These are phyloP conservation scores for Xerocomus minutiporus DNA, from an alignment of 1,284 basidiomycete genomes.

Conservation along the genomic window DNA sequence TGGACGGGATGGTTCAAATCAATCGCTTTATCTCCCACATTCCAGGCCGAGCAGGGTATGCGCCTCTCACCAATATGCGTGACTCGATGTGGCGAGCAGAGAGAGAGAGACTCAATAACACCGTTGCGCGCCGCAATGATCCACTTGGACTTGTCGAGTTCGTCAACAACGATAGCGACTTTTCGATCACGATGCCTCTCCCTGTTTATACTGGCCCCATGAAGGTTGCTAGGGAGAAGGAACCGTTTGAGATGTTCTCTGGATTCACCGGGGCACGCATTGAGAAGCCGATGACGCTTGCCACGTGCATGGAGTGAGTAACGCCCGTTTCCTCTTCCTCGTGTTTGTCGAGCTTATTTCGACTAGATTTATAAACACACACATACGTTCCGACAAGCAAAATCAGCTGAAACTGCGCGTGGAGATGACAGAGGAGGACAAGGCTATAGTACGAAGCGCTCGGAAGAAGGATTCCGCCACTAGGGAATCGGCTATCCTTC, in stretches of 20 bases:
- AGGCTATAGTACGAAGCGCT: slow-evolving; percentile 14
- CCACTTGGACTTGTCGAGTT: slow-evolving; percentile 21
- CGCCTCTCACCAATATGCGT: slow-evolving; percentile 12
- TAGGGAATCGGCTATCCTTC: slow-evolving; percentile 4
- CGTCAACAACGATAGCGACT: slow-evolving; percentile 18
- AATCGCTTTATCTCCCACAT: slow-evolving; percentile 17
- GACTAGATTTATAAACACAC: slow-evolving; percentile 21
- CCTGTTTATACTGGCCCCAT: slow-evolving; percentile 1
- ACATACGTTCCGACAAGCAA: slow-evolving; percentile 25
- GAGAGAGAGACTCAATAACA: slow-evolving; percentile 1
- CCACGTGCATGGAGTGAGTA: slow-evolving; percentile 15
- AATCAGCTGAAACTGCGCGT: slow-evolving; percentile 20
- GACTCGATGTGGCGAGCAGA: slow-evolving; percentile 11
- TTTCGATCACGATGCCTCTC: slow-evolving; percentile 13
- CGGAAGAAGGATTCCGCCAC: neutral
- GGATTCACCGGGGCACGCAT: neutral
- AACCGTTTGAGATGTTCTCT: slow-evolving; percentile 10
- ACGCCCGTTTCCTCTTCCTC: neutral
- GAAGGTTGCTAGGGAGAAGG: slow-evolving; percentile 1
- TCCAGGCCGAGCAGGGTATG: slow-evolving; percentile 8
- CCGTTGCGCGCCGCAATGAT: neutral
- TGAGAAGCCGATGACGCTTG: slow-evolving; percentile 12
- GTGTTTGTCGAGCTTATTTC: too few relatives aligned
- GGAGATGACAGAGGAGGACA: slow-evolving; percentile 21
- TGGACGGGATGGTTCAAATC: slow-evolving; percentile 28